phyloP scores from a whole-genome alignment of 2,329 filamentous ascomycete species.

The Curvularia lunata region DNA sequence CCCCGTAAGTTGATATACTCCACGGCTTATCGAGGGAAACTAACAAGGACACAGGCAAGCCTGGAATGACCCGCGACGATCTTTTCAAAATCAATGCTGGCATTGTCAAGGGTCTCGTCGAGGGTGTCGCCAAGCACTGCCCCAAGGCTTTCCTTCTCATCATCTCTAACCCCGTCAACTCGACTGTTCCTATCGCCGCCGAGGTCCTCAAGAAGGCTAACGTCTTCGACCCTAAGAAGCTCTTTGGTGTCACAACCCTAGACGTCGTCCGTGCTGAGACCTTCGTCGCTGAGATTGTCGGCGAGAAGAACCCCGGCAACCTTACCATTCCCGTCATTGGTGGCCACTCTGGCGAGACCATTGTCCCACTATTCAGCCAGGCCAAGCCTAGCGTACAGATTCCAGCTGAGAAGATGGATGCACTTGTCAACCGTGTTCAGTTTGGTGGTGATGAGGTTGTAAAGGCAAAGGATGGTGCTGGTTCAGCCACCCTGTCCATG shows the following conservation, averaged over 20 bases:
- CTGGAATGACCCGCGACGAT: conserved; percentile 98
- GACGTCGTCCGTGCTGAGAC: conserved; percentile 98
- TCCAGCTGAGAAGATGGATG: conserved; percentile 87
- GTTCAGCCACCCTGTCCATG: conserved; percentile 92
- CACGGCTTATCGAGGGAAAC: not conserved
- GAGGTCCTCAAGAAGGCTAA: conserved; percentile 93
- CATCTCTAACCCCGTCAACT: conserved; percentile 99
- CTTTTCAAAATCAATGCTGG: conserved; percentile 99
- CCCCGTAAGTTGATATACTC: conserved; percentile 69
- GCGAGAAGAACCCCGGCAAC: conserved; percentile 81
- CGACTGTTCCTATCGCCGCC: conserved; percentile 94
- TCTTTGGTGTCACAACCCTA: conserved; percentile 98
- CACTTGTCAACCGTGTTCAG: conserved; percentile 90
- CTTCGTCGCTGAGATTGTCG: conserved; percentile 85
- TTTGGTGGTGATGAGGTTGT: conserved; percentile 98
- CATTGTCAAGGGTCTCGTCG: conserved; percentile 92
- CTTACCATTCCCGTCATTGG: conserved; percentile 90
- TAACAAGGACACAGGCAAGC: conserved; percentile 76
- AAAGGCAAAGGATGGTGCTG: conserved; percentile 89
- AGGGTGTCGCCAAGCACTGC: conserved; percentile 83
- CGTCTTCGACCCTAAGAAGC: conserved; percentile 92
- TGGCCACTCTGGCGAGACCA: conserved; percentile 97
- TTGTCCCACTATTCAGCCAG: conserved; percentile 96
- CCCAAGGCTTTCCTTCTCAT: conserved; percentile 95
- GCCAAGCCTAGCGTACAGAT: conserved; percentile 79